Percentiles rank a stretch among this genome's conserved stretches.
phyloP scores from a whole-genome alignment of 805 yeast species.

The Lachancea cidri region DNA sequence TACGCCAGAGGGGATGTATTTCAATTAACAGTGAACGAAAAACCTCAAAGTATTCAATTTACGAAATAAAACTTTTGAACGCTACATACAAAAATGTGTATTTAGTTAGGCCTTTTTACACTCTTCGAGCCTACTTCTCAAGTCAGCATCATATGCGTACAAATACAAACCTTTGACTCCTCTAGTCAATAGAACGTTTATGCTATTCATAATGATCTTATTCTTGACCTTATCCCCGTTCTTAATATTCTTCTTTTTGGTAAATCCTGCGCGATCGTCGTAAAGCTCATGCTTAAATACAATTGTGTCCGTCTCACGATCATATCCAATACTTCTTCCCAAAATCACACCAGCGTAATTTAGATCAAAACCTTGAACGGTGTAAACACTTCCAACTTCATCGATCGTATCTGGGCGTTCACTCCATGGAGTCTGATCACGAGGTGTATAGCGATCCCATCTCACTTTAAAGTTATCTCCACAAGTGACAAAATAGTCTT shows the following conservation, averaged over 20 bases:
- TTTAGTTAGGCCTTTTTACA: background rate
- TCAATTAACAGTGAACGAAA: constrained; percentile 38
- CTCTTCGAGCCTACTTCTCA: constrained; percentile 31
- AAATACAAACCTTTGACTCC: constrained; percentile 41
- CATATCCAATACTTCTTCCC: constrained; percentile 41
- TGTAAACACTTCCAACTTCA: constrained; percentile 45
- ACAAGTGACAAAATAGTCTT: constrained; percentile 41
- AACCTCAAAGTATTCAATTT: constrained; percentile 17
- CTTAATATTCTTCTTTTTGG: constrained; percentile 37
- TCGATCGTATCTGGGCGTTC: constrained; percentile 42
- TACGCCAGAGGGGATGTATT: constrained; percentile 42
- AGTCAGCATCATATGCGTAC: constrained; percentile 38
- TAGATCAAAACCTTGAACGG: constrained; percentile 45
- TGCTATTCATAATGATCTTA: constrained; percentile 40
- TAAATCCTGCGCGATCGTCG: constrained; percentile 44
- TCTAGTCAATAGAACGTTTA: constrained; percentile 42
- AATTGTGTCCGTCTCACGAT: constrained; percentile 32
- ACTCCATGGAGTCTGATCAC: constrained; percentile 40
- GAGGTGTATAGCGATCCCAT: constrained; percentile 44
- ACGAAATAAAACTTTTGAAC: background rate
- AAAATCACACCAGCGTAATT: constrained; percentile 44
- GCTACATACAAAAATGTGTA: too few species aligned
- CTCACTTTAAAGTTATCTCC: constrained; percentile 40
- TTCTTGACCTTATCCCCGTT: constrained; percentile 35
- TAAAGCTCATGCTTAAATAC: constrained; percentile 35